Base-by-base conservation (phyloP, 176 grass and related monocot species). In the Aegilops sharonensis region DNA sequence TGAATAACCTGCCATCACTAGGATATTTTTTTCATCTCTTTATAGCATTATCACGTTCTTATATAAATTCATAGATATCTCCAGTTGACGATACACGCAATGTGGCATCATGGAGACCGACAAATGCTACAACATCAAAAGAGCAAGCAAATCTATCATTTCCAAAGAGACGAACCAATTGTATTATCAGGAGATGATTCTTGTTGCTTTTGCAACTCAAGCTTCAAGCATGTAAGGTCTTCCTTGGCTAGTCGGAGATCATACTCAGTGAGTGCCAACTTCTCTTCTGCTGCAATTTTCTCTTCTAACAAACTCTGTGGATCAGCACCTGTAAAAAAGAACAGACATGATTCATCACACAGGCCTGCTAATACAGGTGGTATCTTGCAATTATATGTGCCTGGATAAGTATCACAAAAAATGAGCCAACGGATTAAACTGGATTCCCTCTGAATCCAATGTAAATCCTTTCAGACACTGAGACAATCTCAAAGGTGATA, bases 231-330 rank as follows among this genome's bases (percentile, higher is more conserved):
- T 34, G 93, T 85, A 81, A 95, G 83, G 68, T 98, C 93, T 87
- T 98, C 96, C 86, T 92, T 89, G 68, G 91, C 92, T 76, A 98
- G 90, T 62, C 96, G 88, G 56, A 98, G 93, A 88, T 95, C 96
- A 86, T 98, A 98, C 36, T 98, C 91, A 30, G 82, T 29, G 32
- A 98, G 85, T 5, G 90, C 88, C 36, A 98, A 87, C 67, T 95
- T 98, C 79, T 93, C 86, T 89, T 95, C 87, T 63, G 88, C 89
- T 37, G 88, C 78, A 74, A 86, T 85, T 86, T 98, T 98, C 90
- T 92, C 96, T 91, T 98, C 90, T 65, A 94, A 79, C 90, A 98
- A 92, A 88, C 60, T 94, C 57, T 98, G 96, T 93, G 96, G 91
- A 88, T 98, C 96, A 76, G 93, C 85, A 78, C 92, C 96, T 98